Base-by-base conservation (phyloP, 305 asterid species). In the Striga hermonthica region DNA sequence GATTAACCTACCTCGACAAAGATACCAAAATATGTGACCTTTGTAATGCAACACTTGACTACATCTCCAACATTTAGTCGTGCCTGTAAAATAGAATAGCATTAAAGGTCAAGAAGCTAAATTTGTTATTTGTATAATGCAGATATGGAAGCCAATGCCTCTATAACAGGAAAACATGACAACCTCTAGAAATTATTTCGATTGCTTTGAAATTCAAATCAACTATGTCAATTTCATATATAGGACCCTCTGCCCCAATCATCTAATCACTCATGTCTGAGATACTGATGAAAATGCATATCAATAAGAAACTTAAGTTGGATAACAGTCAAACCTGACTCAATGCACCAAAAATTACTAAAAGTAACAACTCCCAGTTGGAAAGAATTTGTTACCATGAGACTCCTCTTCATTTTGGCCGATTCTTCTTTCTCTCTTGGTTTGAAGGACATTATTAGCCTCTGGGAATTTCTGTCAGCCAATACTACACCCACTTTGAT, bases 1-100 rank as follows among this genome's bases (percentile, higher is more conserved):
- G 34, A 66, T 60, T 72, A 83, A 89, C 98, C 97, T 84, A 89
- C 98, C 97, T 89, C 97, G 37, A 89, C 98, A 70, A 92, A 92
- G 75, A 92, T 73, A 14, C 97, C 98, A 40, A 90, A 87, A 70
- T 92, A 92, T 43, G 98, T 86, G 45, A 90, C 90, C 83, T 92
- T 92, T 71, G 73, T 90, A 67, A 92, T 90, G 75, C 88, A 74
- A 61, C 98, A 87, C 83, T 83, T 90, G 73, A 92, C 87, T 40
- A 92, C 79, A 76, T 92, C 98, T 65, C 98, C 98, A 36, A 90
- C 83, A 57, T 75, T 84, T 66, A 92, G 82, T 66, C 75, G 83
- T 47, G 82, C 86, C 98, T 92, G 93, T 76, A 81, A 75, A 54
- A 65, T 39, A 59, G 58, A 68, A 69, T 43, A 52, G 44, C 14